A percentile compares a stretch with the other conserved stretches of the same genome.
These are phyloP conservation scores for Phanerochaete sordida DNA, from an alignment of 768 basidiomycete species.

Conservation along the genomic window DNA sequence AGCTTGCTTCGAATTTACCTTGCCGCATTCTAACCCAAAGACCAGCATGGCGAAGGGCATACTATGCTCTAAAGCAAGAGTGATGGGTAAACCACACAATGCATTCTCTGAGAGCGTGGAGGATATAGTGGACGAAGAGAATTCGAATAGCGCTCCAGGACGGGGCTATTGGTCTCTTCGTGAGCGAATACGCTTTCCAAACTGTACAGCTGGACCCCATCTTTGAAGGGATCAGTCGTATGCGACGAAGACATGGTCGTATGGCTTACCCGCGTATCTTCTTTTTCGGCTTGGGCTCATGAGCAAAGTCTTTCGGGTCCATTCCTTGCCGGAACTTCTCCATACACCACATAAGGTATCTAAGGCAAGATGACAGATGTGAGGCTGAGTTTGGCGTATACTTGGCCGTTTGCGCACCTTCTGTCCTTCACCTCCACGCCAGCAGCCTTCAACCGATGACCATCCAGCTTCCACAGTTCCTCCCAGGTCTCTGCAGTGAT, in stretches of 20 bases:
- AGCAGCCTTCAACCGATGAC: constrained; percentile 56
- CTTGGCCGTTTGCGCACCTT: constrained; percentile 42
- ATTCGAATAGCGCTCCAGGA: not conserved
- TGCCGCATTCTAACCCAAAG: too few species aligned
- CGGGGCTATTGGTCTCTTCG: constrained; percentile 30
- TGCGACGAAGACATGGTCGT: constrained; percentile 3
- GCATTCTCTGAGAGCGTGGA: too few species aligned
- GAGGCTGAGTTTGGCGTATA: not conserved
- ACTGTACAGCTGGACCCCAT: constrained; percentile 72
- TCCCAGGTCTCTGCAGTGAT: constrained; percentile 65
- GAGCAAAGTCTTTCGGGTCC: constrained; percentile 57
- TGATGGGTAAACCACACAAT: too few species aligned
- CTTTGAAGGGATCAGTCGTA: constrained; percentile 31
- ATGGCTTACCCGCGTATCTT: constrained; percentile 70
- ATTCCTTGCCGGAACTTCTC: constrained; percentile 66
- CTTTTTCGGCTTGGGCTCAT: constrained; percentile 67
- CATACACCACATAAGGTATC: constrained; percentile 85
- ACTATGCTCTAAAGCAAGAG: too few species aligned
- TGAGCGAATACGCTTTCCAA: constrained; percentile 73
- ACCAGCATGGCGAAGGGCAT: too few species aligned
- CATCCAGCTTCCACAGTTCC: constrained; percentile 61
- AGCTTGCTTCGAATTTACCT: too few species aligned
- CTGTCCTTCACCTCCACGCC: constrained; percentile 68
- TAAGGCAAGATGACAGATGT: constrained; percentile 22
- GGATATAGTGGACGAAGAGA: too few species aligned